Evolutionary conservation across 2,329 filamentous ascomycete species (phyloP).

Genomic region (Alternaria consortialis): DNA sequence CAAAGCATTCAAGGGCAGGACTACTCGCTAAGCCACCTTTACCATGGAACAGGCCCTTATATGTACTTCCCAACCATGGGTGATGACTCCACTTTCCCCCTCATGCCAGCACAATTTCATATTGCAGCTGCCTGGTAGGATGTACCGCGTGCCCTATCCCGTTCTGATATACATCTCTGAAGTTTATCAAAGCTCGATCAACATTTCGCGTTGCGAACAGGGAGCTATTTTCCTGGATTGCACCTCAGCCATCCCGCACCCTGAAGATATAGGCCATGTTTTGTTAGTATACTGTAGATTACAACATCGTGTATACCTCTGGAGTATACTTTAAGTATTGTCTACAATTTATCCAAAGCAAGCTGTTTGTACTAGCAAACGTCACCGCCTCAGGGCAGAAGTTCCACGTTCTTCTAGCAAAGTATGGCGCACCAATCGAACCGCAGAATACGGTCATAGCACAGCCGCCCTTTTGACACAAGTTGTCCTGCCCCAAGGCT

Average conservation of each 20-base stretch:
- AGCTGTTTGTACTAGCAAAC: background rate
- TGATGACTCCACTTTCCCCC: conserved; percentile 2
- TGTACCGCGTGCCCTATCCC: background rate
- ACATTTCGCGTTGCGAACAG: background rate
- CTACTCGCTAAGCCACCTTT: conserved; percentile 9
- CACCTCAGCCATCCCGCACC: background rate
- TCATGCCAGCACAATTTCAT: background rate
- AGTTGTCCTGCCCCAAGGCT: background rate
- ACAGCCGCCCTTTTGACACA: background rate
- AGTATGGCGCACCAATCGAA: background rate
- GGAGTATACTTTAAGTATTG: background rate
- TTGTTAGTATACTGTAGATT: background rate
- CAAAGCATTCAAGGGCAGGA: conserved; percentile 11
- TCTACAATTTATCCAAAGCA: background rate
- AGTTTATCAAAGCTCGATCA: background rate
- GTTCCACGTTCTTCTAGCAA: background rate
- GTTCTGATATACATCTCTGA: background rate
- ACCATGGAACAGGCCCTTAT: conserved; percentile 9
- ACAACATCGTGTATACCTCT: background rate
- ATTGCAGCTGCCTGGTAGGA: background rate
- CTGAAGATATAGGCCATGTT: background rate
- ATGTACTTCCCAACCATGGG: background rate
- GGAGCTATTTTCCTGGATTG: no score
- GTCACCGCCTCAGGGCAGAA: conserved; percentile 3
- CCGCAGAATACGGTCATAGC: background rate